A percentile compares a stretch with the other conserved stretches of the same genome.
Conservation (phyloP, 306 rosid species). For the Vigna hirtella region DNA sequence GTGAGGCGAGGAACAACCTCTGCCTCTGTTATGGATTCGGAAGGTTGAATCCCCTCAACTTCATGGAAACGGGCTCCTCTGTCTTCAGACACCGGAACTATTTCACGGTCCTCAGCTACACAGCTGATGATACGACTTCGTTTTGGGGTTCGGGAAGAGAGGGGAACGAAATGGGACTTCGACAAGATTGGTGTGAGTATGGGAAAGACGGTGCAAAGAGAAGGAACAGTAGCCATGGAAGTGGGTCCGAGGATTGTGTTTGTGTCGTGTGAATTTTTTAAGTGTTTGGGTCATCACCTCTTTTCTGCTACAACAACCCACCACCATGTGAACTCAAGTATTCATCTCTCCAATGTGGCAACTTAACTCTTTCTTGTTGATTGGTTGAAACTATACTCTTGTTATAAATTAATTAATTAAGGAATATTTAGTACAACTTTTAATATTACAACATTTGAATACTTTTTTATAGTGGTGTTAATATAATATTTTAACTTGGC, state of each 20-base stretch:
- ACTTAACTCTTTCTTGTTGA: neutral
- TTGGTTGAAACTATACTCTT: too few relatives aligned
- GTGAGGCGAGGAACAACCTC: conserved; percentile 47
- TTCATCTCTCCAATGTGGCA: neutral
- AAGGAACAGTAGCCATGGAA: conserved; percentile 53
- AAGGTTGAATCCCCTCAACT: conserved; percentile 43
- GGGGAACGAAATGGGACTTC: conserved; percentile 38
- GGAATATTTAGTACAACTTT: too few relatives aligned
- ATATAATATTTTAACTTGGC: too few relatives aligned
- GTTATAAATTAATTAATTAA: too few relatives aligned
- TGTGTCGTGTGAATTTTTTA: conserved; percentile 6
- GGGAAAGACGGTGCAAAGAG: conserved; percentile 49
- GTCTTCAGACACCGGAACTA: conserved; percentile 52
- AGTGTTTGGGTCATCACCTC: neutral
- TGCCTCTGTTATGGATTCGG: conserved; percentile 38
- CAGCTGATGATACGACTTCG: conserved; percentile 53
- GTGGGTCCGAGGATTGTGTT: conserved; percentile 17
- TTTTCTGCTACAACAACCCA: neutral
- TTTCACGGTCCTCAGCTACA: conserved; percentile 64
- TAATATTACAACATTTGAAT: too few relatives aligned
- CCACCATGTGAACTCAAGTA: neutral
- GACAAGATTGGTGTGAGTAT: conserved; percentile 29
- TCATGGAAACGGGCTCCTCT: conserved; percentile 49
- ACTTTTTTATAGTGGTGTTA: too few relatives aligned
- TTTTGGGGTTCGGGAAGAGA: conserved; percentile 46